phyloP scores from a whole-genome alignment of 139 green algal species.

The Chlorella sorokiniana region DNA sequence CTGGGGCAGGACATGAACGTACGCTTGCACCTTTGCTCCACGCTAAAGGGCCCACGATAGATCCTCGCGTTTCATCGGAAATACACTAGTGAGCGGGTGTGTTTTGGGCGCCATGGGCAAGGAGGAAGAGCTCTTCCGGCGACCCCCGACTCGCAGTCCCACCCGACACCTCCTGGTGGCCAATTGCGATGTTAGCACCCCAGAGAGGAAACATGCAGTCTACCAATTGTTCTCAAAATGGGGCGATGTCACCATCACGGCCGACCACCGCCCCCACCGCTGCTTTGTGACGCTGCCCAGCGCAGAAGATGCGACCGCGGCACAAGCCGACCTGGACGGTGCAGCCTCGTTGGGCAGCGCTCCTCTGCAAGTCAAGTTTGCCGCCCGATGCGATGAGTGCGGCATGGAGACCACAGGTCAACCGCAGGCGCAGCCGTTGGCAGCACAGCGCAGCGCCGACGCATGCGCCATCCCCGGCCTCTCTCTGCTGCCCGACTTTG shows the following conservation, averaged over 20 bases:
- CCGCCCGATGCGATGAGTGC: neutral
- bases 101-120: neutral
- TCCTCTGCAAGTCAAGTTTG: conserved; percentile 41
- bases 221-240: neutral
- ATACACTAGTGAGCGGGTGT: too few species aligned
- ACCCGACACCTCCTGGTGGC: conserved; percentile 64
- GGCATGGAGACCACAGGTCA: neutral
- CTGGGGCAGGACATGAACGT: too few species aligned
- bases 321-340: conserved; percentile 33
- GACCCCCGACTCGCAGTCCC: neutral
- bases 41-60: too few species aligned
- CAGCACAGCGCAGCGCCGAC: neutral
- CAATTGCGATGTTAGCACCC: conserved; percentile 53
- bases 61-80: too few species aligned
- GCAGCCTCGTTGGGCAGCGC: conserved; percentile 23
- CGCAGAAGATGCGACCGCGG: conserved; percentile 32
- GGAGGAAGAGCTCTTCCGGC: neutral
- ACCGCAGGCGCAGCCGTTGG: conserved; percentile 6
- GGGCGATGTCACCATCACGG: neutral
- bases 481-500: conserved; percentile 61
- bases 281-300: conserved; percentile 45
- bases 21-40: too few species aligned
- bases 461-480: conserved; percentile 71
- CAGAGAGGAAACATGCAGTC: neutral
- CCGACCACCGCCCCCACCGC: neutral